These are phyloP conservation scores for Handroanthus guayacan DNA, from an alignment of 257 asterid genomes.

Conservation along the genomic window DNA sequence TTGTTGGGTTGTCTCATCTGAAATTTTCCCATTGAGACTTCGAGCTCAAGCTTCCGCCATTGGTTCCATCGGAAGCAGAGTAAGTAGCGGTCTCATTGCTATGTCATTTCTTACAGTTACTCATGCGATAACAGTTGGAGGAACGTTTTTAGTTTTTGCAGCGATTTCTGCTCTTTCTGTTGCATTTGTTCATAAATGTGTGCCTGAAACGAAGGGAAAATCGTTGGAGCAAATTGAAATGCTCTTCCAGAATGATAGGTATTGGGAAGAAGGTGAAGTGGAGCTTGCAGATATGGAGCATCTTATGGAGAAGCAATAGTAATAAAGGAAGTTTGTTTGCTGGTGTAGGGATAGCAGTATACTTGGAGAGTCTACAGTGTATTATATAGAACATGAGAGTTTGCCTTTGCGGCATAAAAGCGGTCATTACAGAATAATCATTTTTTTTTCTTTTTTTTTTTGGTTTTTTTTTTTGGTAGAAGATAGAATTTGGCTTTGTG, in stretches of 20 bases:
- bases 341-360: conserved; percentile 8
- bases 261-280: conserved; percentile 46
- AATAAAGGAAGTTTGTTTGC: background rate
- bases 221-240: conserved; percentile 72
- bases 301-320: conserved; percentile 47
- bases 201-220: conserved; percentile 77
- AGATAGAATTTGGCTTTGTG: background rate
- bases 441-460: no score
- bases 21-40: conserved; percentile 64
- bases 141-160: conserved; percentile 60
- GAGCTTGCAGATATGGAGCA: conserved; percentile 60
- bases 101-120: conserved; percentile 66
- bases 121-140: conserved; percentile 63
- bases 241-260: conserved; percentile 50
- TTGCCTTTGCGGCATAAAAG: background rate
- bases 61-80: conserved; percentile 70
- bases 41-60: conserved; percentile 70
- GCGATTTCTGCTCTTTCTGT: conserved; percentile 62
- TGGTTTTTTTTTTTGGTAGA: background rate
- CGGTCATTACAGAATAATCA: background rate
- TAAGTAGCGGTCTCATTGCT: conserved; percentile 64
- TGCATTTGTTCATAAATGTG: conserved; percentile 50
- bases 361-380: background rate
- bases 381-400: background rate
- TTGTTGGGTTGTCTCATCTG: conserved; percentile 76